These are phyloP conservation scores for Trichosporon ovoides DNA, from an alignment of 1,284 basidiomycete species.

Conservation along the genomic window DNA sequence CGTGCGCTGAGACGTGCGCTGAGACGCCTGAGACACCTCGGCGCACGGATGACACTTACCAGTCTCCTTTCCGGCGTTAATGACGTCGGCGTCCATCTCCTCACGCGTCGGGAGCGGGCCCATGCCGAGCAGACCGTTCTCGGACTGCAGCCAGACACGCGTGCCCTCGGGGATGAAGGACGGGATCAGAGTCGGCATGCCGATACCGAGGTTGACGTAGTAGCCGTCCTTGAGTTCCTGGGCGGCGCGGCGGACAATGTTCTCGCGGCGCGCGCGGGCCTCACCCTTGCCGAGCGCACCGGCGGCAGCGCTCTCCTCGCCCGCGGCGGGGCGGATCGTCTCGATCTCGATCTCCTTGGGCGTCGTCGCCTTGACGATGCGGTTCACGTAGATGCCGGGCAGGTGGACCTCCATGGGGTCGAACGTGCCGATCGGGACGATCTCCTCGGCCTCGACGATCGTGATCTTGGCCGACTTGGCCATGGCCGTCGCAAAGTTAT, in stretches of 20 bases:
- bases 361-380: constrained; percentile 72
- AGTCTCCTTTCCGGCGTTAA: constrained; percentile 95
- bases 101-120: constrained; percentile 84
- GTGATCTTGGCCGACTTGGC: constrained; percentile 84
- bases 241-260: constrained; percentile 68
- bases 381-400: constrained; percentile 80
- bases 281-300: constrained; percentile 46
- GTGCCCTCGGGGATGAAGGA: constrained; percentile 71
- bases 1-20: too few relatives aligned
- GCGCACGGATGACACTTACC: background rate
- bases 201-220: constrained; percentile 67
- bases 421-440: constrained; percentile 78
- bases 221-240: constrained; percentile 86
- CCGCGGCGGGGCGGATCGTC: constrained; percentile 49
- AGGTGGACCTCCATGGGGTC: constrained; percentile 75
- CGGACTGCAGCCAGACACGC: constrained; percentile 80
- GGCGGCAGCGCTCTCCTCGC: constrained; percentile 22
- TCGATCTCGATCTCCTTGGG: constrained; percentile 75
- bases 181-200: constrained; percentile 93
- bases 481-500: constrained; percentile 83
- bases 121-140: constrained; percentile 93
- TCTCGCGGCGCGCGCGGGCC: constrained; percentile 54
- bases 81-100: constrained; percentile 83
- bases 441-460: constrained; percentile 82
- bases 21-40: background rate